A percentile compares a stretch with the other conserved stretches of the same genome.
Evolutionary conservation across 768 basidiomycete species (phyloP).

Genomic region (Termitomyces sp.): DNA sequence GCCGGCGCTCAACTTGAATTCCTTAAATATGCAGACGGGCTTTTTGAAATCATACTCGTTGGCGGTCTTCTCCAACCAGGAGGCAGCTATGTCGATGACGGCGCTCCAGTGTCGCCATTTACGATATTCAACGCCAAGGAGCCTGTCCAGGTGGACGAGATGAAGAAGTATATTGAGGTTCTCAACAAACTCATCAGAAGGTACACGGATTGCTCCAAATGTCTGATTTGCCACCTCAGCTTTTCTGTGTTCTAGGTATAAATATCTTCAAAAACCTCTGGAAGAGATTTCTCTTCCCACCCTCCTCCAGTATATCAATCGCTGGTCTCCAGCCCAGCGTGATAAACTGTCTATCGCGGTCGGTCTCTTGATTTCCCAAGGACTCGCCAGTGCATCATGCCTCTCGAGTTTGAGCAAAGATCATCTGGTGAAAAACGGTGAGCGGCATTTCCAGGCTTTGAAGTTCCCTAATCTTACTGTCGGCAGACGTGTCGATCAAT

Average conservation of each 20-base stretch:
- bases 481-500: slow-evolving; percentile 69
- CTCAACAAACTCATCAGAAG: slow-evolving; percentile 95
- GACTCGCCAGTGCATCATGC: slow-evolving; percentile 74
- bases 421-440: slow-evolving; percentile 94
- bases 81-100: slow-evolving; percentile 86
- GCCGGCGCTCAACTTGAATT: slow-evolving; percentile 93
- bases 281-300: slow-evolving; percentile 81
- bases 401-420: slow-evolving; percentile 87
- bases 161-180: slow-evolving; percentile 93
- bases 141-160: slow-evolving; percentile 76
- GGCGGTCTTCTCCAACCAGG: slow-evolving; percentile 97
- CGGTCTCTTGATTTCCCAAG: slow-evolving; percentile 82
- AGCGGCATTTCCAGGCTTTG: slow-evolving; percentile 7
- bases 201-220: slow-evolving; percentile 36
- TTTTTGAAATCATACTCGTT: slow-evolving; percentile 95
- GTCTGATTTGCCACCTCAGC: background rate
- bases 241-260: slow-evolving; percentile 64
- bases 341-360: slow-evolving; percentile 82
- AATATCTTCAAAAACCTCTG: slow-evolving; percentile 97
- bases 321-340: slow-evolving; percentile 74
- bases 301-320: slow-evolving; percentile 86
- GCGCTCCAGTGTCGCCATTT: slow-evolving; percentile 83
- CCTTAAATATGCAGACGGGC: slow-evolving; percentile 94
- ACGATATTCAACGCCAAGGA: slow-evolving; percentile 81
- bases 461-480: background rate